Evolutionary conservation across 306 rosid genomes (phyloP), one percentile per base, ranked within the genome.

Genomic region (Cucurbita pepo): DNA sequence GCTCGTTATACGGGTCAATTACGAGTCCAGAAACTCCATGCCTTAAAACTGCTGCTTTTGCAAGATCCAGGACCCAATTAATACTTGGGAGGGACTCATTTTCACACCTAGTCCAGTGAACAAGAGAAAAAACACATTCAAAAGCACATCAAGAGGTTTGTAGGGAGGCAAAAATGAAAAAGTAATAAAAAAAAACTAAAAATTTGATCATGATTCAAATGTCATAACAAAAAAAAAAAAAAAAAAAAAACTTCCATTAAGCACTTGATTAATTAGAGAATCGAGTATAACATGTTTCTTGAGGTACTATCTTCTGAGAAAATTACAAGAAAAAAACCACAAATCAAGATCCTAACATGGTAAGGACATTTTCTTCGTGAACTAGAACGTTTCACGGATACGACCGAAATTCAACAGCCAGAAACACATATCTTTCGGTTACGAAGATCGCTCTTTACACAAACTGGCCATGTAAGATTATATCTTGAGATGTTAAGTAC

Each of bases 1-100:
- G 97, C 87, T 93, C 98, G 11, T 93, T 93, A 79, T 93, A 90
- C 79, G 98, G 98, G 86, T 93, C 98, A 80, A 93, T 93, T 80
- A 93, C 97, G 77, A 93, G 97, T 70, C 98, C 98, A 66, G 87
- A 90, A 63, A 93, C 91, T 65, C 98, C 96, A 22, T 93, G 94
- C 87, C 98, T 93, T 67, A 90, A 80, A 34, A 88, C 97, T 21
- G 92, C 96, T 71, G 90, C 85, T 83, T 71, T 88, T 72, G 98
- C 98, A 75, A 88, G 96, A 84, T 86, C 90, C 74, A 93, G 96
- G 69, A 93, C 96, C 98, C 98, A 93, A 43, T 59, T 82, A 78
- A 90, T 80, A 76, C 44, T 88, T 61, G 97, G 96, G 83, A 93
- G 98, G 56, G 90, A 79, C 75, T 88, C 98, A 75, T 93, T 88